Evolutionary conservation across 768 basidiomycete genomes (phyloP), one percentile per base, ranked within the genome.

Genomic region (Fibroporia radiculosa): DNA sequence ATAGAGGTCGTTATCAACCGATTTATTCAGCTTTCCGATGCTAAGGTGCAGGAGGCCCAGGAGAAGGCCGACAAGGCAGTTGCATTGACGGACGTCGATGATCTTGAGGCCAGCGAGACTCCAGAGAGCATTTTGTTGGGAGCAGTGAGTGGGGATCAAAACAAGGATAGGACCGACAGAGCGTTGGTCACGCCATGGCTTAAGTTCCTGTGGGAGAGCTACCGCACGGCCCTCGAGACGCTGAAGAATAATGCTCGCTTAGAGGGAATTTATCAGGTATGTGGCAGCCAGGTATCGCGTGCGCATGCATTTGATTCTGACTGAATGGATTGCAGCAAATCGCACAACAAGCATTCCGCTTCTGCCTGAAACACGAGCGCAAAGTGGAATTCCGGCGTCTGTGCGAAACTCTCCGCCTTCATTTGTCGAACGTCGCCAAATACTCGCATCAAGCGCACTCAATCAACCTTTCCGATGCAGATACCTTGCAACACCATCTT

Each of bases 131-230:
- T 96, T 49, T 69, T 96, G 12, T 74, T 95, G 16, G 86, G 88
- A 39, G 90, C 91, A 12, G 91, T 98, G 49, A 84, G 86, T 56
- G 79, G 77, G 28, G 91, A 92, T 60, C 88, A 92, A 67, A 93
- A 77, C 70, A 87, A 88, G 69, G 93, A 97, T 65, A 72, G 95
- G 55, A 96, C 92, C 24, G 93, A 98, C 66, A 71, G 95, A 36
- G 87, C 92, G 6, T 75, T 98, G 41, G 92, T 99, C 51, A 96
- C 92, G 0, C 95, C 95, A 0, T 96, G 93, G 84, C 84, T 98
- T 60, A 93, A 93, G 61, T 96, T 97, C 65, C 74, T 93, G n/a
- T 98, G 93, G 93, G 95, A 98, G 72, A 90, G 89, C 55, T 97
- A 97, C 61, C 82, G 95, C 45, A 96, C 91, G 16, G 91, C 87